Percentiles rank a stretch among this genome's conserved stretches.
Evolutionary conservation across 78 protist genomes (phyloP).

Genomic region (Chrysochromulina tobinii): DNA sequence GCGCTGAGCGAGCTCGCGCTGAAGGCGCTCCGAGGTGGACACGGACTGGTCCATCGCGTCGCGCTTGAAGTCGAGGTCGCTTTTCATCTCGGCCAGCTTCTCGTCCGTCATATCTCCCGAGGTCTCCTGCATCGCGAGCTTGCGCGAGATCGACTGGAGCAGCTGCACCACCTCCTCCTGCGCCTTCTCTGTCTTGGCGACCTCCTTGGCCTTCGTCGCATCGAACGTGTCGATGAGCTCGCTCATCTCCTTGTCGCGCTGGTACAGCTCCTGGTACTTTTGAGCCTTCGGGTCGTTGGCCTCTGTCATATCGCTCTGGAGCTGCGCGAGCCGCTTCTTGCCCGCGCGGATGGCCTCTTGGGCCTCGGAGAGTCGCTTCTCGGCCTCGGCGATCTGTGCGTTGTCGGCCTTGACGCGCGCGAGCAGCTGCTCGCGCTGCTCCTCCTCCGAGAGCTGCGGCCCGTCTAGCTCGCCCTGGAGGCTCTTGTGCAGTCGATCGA

Average conservation of each 20-base stretch:
- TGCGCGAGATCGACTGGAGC: too few species aligned
- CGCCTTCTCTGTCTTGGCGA: too few species aligned
- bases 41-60: too few species aligned
- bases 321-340: background rate
- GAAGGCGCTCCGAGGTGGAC: too few species aligned
- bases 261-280: background rate
- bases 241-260: background rate
- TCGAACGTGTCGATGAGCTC: background rate
- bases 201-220: too few species aligned
- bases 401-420: background rate
- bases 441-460: background rate
- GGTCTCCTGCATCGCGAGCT: too few species aligned
- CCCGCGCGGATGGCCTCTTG: background rate
- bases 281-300: background rate
- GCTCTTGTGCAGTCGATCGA: background rate
- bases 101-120: too few species aligned
- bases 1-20: too few species aligned
- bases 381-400: background rate
- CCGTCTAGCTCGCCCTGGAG: background rate
- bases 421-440: background rate
- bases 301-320: background rate
- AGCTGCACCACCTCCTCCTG: too few species aligned
- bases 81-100: too few species aligned
- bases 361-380: background rate
- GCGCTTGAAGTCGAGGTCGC: too few species aligned